A percentile compares a stretch with the other conserved stretches of the same genome.
Evolutionary conservation across 2,329 filamentous ascomycete genomes (phyloP).

Genomic region (Epichloe elymi): DNA sequence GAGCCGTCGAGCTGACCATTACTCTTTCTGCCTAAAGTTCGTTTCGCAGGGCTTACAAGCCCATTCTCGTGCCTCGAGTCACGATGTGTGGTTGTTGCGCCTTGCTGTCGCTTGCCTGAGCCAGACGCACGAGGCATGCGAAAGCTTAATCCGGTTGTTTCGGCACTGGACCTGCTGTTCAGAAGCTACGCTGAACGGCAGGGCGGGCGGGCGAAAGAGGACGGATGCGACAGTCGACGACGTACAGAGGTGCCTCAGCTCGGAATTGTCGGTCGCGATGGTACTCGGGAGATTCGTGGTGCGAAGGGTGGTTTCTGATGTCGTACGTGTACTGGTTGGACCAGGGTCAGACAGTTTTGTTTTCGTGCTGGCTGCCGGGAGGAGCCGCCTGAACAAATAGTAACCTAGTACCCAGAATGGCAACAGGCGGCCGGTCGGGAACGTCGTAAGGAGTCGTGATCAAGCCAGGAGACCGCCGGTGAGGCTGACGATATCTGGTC

Average conservation of each 20-base stretch:
- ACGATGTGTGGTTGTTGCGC: slow-evolving; percentile 48
- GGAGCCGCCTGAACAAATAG: neutral
- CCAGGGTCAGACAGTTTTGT: neutral
- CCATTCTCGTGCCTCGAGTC: slow-evolving; percentile 79
- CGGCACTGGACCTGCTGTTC: neutral
- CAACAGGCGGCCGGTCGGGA: neutral
- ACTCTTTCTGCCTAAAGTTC: slow-evolving; percentile 30
- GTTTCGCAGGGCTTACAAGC: slow-evolving; percentile 48
- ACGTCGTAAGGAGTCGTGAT: neutral
- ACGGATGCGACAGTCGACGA: neutral
- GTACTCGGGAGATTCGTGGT: neutral
- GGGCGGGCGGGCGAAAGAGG: neutral
- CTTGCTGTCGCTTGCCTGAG: slow-evolving; percentile 49
- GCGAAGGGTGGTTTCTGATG: neutral
- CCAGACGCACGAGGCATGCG: slow-evolving; percentile 50
- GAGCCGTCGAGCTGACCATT: slow-evolving; percentile 30
- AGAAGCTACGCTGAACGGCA: neutral
- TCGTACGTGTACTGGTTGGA: neutral
- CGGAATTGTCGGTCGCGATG: neutral
- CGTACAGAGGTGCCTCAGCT: neutral
- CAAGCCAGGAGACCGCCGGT: neutral
- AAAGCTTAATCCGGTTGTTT: slow-evolving; percentile 1
- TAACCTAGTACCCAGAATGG: neutral
- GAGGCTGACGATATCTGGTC: neutral
- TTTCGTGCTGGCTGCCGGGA: neutral